phyloP scores from a whole-genome alignment of 805 yeast genomes.

The Ogataea populi-albae region DNA sequence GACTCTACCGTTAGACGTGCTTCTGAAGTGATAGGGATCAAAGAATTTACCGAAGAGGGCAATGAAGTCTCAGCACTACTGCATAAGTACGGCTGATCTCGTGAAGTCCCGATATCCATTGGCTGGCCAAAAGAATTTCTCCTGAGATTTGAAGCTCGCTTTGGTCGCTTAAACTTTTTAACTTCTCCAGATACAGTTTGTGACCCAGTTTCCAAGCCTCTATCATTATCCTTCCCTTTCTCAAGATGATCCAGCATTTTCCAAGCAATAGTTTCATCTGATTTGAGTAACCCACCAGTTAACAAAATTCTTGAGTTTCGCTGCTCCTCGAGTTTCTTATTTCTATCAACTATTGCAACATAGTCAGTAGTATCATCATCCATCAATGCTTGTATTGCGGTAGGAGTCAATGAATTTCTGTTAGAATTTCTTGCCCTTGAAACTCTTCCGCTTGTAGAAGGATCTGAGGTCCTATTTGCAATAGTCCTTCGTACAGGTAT shows the following conservation, averaged over 20 bases:
- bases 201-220: not conserved
- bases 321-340: constrained; percentile 13
- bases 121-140: constrained; percentile 3
- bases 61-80: too few species aligned
- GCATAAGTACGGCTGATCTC: too few species aligned
- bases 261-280: constrained; percentile 30
- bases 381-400: too few species aligned
- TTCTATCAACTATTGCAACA: constrained; percentile 23
- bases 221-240: constrained; percentile 8
- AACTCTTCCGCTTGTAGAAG: constrained; percentile 1
- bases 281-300: constrained; percentile 2
- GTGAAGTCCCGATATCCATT: constrained; percentile 1
- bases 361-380: constrained; percentile 22
- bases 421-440: not conserved
- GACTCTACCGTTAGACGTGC: constrained; percentile 18
- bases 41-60: too few species aligned
- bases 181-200: not conserved
- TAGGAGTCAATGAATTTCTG: not conserved
- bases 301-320: constrained; percentile 5
- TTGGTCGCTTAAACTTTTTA: constrained; percentile 16
- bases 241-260: constrained; percentile 25
- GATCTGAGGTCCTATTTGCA: not conserved
- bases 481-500: constrained; percentile 12
- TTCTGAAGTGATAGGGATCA: too few species aligned
- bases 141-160: constrained; percentile 7